These are phyloP conservation scores for Claviceps paspali DNA, from an alignment of 2,329 filamentous ascomycete species.

Conservation along the genomic window DNA sequence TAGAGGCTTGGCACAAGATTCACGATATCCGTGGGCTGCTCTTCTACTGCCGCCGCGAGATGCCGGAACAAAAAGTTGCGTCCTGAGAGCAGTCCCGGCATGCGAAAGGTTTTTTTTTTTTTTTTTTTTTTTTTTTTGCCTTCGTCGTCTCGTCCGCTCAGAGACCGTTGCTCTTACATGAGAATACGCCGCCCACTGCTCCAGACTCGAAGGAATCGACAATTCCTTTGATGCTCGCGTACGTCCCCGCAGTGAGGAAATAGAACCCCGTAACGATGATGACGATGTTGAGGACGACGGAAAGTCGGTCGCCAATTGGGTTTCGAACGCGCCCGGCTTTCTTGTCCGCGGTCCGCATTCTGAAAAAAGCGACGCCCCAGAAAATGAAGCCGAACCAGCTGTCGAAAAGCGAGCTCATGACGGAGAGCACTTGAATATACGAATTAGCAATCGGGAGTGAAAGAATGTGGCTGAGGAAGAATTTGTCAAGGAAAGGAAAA, in stretches of 20 bases:
- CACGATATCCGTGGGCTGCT: too few species aligned
- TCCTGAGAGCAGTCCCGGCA: too few species aligned
- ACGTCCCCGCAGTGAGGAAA: constrained; percentile 71
- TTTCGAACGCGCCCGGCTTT: constrained; percentile 37
- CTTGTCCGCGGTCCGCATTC: constrained; percentile 53
- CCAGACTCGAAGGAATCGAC: constrained; percentile 54
- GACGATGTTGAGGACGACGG: constrained; percentile 51
- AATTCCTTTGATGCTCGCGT: constrained; percentile 60
- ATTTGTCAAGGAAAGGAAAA: too few species aligned
- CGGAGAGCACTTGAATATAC: constrained; percentile 33
- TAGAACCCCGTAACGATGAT: constrained; percentile 65
- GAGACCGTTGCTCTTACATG: constrained; percentile 54
- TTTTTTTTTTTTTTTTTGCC: not conserved
- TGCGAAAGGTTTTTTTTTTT: not conserved
- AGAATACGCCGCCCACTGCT: constrained; percentile 56
- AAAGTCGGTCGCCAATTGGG: constrained; percentile 31
- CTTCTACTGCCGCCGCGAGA: too few species aligned
- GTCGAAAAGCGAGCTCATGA: constrained; percentile 82
- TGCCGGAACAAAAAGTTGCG: too few species aligned
- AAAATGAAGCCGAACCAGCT: constrained; percentile 94
- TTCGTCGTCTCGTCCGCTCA: constrained; percentile 13
- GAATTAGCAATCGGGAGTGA: not conserved
- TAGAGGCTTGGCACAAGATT: too few species aligned
- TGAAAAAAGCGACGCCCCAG: constrained; percentile 70
- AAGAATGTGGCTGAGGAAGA: too few species aligned